Evolutionary conservation across 352 stramenopile species (phyloP).

Genomic region (Phytophthora tentaculata): DNA sequence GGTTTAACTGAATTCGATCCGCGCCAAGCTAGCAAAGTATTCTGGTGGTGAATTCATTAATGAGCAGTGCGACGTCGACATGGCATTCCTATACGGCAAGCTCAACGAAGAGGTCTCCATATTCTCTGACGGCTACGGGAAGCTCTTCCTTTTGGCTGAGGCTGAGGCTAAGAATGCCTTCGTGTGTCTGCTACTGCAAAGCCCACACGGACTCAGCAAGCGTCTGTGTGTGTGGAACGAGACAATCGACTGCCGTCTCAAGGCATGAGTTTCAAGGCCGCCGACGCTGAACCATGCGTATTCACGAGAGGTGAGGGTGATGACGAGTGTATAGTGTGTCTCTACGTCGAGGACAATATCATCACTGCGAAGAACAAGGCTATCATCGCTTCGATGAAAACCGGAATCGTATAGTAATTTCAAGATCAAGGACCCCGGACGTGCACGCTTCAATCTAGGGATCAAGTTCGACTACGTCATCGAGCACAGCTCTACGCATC

Average conservation of each 20-base stretch:
- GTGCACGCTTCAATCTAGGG: neutral
- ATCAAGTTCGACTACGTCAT: no score
- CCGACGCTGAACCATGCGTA: constrained; percentile 16
- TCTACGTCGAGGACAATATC: no score
- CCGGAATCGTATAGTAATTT: neutral
- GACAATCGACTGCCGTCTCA: constrained; percentile 12
- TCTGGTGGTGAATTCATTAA: neutral
- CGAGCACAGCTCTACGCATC: constrained; percentile 1
- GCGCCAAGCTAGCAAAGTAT: neutral
- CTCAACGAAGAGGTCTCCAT: constrained; percentile 14
- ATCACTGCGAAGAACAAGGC: no score
- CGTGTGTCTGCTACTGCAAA: neutral
- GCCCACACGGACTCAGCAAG: constrained; percentile 21
- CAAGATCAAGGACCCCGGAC: neutral
- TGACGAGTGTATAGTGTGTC: no score
- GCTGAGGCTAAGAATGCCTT: neutral
- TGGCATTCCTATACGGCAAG: constrained; percentile 5
- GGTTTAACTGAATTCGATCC: constrained; percentile 6
- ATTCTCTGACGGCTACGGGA: neutral
- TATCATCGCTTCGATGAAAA: neutral
- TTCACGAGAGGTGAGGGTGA: no score
- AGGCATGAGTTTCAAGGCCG: constrained; percentile 23
- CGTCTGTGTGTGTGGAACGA: constrained; percentile 18
- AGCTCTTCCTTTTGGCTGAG: neutral
- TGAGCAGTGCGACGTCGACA: constrained; percentile 11